These are phyloP conservation scores for Candida golubevii DNA, from an alignment of 805 yeast species.

Conservation along the genomic window DNA sequence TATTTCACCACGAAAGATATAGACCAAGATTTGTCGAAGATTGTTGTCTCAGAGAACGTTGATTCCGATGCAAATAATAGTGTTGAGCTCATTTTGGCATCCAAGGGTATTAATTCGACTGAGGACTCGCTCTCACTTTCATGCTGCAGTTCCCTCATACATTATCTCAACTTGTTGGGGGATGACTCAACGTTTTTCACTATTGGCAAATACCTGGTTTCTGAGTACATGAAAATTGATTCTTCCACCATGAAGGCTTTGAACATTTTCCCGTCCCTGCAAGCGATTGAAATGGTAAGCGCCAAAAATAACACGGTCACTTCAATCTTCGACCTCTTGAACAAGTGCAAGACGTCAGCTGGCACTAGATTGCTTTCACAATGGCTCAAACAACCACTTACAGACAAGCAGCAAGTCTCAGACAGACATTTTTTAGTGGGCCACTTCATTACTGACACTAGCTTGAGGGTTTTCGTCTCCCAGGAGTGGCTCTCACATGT, in stretches of 20 bases:
- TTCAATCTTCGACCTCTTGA: slow-evolving; percentile 77
- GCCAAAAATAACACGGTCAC: slow-evolving; percentile 24
- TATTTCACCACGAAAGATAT: slow-evolving; percentile 64
- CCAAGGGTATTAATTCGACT: slow-evolving; percentile 47
- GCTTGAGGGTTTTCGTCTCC: slow-evolving; percentile 59
- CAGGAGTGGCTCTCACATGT: slow-evolving; percentile 64
- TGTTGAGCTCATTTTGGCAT: slow-evolving; percentile 44
- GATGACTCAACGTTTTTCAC: slow-evolving; percentile 53
- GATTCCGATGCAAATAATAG: slow-evolving; percentile 26
- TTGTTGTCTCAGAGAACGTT: slow-evolving; percentile 41
- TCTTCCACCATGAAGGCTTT: slow-evolving; percentile 85
- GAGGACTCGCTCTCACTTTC: slow-evolving; percentile 50
- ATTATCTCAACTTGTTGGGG: slow-evolving; percentile 63
- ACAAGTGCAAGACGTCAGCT: slow-evolving; percentile 84
- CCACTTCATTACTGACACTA: slow-evolving; percentile 63
- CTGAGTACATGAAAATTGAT: slow-evolving; percentile 86
- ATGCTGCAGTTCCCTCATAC: slow-evolving; percentile 64
- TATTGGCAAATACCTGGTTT: slow-evolving; percentile 63
- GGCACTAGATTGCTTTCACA: slow-evolving; percentile 85
- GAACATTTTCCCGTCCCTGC: slow-evolving; percentile 65
- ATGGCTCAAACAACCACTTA: slow-evolving; percentile 95
- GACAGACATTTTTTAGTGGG: slow-evolving; percentile 76
- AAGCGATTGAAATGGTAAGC: slow-evolving; percentile 12
- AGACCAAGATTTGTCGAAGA: slow-evolving; percentile 71
- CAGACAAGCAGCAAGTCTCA: slow-evolving; percentile 54